Base-by-base conservation (phyloP, 2,329 filamentous ascomycete genomes). In the Blumeriella jaapii region DNA sequence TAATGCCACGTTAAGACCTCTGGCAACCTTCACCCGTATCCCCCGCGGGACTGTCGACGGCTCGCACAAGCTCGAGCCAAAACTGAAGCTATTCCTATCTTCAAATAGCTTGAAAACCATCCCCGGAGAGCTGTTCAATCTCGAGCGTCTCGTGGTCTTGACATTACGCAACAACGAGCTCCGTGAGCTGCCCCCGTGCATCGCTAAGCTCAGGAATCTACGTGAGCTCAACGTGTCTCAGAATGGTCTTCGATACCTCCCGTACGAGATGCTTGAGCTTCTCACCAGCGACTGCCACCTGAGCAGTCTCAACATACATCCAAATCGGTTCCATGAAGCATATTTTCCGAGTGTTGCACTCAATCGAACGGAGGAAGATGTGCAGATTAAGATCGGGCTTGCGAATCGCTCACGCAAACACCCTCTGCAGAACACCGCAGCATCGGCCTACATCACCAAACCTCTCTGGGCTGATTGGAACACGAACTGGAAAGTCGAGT, bases 141-240 rank as follows among this genome's bases (percentile, higher is more conserved):
- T 84, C 2, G 60, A 72, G 14, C 61, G 73, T 46, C 60, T 84
- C 18, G 76, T 71, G 0, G 69, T 76, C 11, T 65, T 85, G 9
- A 82, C 70, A 46, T 61, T 85, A 11, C 71, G 80, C 22, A 69
- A 66, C 40, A 83, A 83, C 48, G 55, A 64, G 15, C 62, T 85
- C 10, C 59, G 58, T 0, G 69, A 78, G 48, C 57, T 85, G 2
- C 74, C 80, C 1, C 61, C 72, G 0, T 62, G 65, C 3, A 72
- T 84, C 31, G 62, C 61, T 14, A 68, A 68, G 19, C 61, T 84
- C 5, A 53, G 52, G 4, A 74, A 73, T 39, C 62, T 85, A 3
- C 59, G 61, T 32, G 66, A 73, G 32, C 65, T 85, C 24, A 83
- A 82, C 46, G 48, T 85, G 6, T 71, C 75, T 1, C 69, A 78